Conservation (phyloP, 2,329 filamentous ascomycete genomes). For the Chrysoporthe austroafricana region DNA sequence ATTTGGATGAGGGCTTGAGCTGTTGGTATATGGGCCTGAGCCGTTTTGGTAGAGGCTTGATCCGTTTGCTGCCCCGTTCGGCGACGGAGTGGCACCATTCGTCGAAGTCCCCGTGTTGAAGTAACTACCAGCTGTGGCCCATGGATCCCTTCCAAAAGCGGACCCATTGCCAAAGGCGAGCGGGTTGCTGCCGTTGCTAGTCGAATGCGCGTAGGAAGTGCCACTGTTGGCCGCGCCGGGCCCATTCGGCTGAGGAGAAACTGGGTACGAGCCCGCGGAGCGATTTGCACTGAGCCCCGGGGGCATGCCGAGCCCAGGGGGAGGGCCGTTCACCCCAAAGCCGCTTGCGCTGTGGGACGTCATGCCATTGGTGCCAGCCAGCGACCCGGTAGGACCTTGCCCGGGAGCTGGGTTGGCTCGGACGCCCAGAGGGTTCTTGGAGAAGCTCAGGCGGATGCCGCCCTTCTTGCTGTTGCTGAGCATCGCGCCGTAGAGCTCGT, state of each 20-base stretch:
- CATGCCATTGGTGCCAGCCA: conserved; percentile 63
- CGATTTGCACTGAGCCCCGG: conserved; percentile 63
- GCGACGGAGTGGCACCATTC: conserved; percentile 6
- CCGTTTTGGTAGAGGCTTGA: neutral
- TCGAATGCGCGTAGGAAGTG: conserved; percentile 13
- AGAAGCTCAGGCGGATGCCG: conserved; percentile 93
- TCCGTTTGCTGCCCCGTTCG: conserved; percentile 1
- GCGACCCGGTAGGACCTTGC: conserved; percentile 42
- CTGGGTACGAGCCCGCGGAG: conserved; percentile 13
- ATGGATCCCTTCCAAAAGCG: conserved; percentile 15
- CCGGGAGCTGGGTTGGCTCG: conserved; percentile 71
- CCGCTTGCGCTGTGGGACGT: conserved; percentile 57
- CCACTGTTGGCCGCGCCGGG: neutral
- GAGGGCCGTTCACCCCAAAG: conserved; percentile 75
- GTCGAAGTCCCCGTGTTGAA: neutral
- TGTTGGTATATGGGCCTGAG: neutral
- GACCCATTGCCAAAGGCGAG: conserved; percentile 9
- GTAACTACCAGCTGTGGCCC: conserved; percentile 17
- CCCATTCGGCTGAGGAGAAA: conserved; percentile 15
- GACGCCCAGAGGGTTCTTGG: conserved; percentile 94
- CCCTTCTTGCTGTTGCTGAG: conserved; percentile 93
- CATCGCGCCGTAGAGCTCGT: conserved; percentile 84
- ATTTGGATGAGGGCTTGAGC: neutral
- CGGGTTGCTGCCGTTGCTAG: conserved; percentile 9
- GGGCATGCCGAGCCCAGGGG: conserved; percentile 75